Conservation (phyloP, 169 alveolate species). For the Amoebophrya sp. region DNA sequence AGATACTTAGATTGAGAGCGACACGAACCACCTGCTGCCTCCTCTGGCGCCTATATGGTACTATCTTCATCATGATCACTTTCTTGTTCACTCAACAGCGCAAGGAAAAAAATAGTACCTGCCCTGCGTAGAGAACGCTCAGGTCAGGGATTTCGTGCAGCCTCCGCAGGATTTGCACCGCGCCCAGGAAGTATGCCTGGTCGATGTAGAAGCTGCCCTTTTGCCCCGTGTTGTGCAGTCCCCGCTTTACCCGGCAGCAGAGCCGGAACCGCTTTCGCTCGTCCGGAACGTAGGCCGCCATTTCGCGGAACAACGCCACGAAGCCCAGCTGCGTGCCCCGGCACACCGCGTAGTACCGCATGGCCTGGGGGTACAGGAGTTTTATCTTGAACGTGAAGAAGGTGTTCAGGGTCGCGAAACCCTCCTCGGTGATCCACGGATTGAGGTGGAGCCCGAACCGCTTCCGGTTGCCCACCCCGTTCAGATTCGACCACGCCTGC, state of each 20-base stretch:
- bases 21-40: too few relatives aligned
- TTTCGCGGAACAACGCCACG: constrained; percentile 20
- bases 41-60: too few relatives aligned
- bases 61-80: too few relatives aligned
- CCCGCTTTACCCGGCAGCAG: constrained; percentile 33
- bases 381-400: constrained; percentile 27
- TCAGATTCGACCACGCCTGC: background rate
- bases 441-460: constrained; percentile 13
- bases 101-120: background rate
- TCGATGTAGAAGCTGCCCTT: constrained; percentile 36
- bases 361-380: constrained; percentile 26
- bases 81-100: too few relatives aligned
- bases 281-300: constrained; percentile 25
- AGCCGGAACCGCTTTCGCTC: constrained; percentile 25
- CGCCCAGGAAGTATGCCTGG: constrained; percentile 33
- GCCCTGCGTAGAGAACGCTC: background rate
- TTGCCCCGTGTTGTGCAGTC: constrained; percentile 24
- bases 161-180: background rate
- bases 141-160: background rate
- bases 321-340: constrained; percentile 27
- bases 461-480: constrained; percentile 15
- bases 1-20: too few relatives aligned
- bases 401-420: constrained; percentile 35
- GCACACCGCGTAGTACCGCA: constrained; percentile 35
- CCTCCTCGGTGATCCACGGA: constrained; percentile 36